phyloP scores from a whole-genome alignment of 2,329 filamentous ascomycete genomes.

The Botrytis sinoallii region DNA sequence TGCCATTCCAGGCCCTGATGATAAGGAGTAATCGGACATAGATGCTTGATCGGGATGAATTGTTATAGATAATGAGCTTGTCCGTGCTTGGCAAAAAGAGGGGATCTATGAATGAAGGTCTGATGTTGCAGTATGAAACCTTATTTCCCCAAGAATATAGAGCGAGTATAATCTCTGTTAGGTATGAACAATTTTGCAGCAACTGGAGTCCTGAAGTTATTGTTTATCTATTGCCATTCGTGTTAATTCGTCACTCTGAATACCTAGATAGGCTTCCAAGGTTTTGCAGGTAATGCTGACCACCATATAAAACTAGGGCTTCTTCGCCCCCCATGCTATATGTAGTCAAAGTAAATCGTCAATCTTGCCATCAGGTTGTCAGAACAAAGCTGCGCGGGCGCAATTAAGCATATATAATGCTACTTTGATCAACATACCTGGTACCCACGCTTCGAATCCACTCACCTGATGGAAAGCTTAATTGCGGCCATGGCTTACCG shows the following conservation, averaged over 20 bases:
- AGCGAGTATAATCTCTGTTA: neutral
- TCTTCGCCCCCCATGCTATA: neutral
- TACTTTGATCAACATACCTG: neutral
- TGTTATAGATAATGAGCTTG: neutral
- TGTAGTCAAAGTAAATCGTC: neutral
- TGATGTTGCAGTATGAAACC: neutral
- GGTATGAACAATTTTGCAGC: neutral
- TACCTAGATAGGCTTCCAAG: neutral
- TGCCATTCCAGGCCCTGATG: neutral
- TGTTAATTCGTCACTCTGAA: neutral
- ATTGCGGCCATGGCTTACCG: neutral
- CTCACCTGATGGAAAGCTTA: neutral
- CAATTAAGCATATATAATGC: neutral
- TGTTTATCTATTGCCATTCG: neutral
- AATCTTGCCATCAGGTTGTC: neutral
- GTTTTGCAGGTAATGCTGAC: constrained; percentile 8
- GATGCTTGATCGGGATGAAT: neutral
- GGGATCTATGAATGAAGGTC: neutral
- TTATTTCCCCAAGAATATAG: neutral
- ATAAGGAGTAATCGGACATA: neutral
- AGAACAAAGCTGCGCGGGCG: constrained; percentile 8
- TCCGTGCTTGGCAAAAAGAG: neutral
- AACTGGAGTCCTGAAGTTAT: neutral
- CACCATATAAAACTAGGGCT: neutral
- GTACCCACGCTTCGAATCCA: neutral